Evolutionary conservation across 2,329 filamentous ascomycete genomes (phyloP).

Genomic region (Cladophialophora chaetospira): DNA sequence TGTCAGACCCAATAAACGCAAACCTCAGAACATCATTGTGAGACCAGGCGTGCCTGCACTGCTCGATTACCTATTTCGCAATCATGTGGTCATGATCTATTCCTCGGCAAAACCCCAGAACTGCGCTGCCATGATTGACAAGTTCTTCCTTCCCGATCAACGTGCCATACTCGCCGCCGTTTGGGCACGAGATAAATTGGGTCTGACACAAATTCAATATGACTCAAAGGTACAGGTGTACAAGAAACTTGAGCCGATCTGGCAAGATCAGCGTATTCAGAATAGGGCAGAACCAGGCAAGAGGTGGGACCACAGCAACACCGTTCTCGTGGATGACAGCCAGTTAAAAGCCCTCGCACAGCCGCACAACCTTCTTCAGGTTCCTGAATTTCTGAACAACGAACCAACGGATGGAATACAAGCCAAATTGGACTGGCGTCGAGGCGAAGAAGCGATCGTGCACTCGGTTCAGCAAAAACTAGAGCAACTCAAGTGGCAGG

Average conservation of each 20-base stretch:
- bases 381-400: conserved; percentile 70
- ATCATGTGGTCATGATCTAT: conserved; percentile 85
- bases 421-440: conserved; percentile 45
- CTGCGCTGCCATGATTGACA: conserved; percentile 66
- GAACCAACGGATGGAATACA: conserved; percentile 27
- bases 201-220: conserved; percentile 67
- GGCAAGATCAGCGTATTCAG: conserved; percentile 56
- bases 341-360: conserved; percentile 77
- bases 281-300: conserved; percentile 40
- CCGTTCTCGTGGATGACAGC: conserved; percentile 86
- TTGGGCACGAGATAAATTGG: conserved; percentile 79
- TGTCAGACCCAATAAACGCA: conserved; percentile 59
- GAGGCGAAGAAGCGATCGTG: conserved; percentile 47
- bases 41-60: conserved; percentile 72
- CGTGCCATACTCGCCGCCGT: conserved; percentile 62
- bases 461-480: conserved; percentile 56
- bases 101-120: conserved; percentile 79
- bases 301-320: conserved; percentile 79
- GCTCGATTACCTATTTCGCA: conserved; percentile 70
- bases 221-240: conserved; percentile 77
- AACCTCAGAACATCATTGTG: conserved; percentile 59
- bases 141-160: conserved; percentile 61
- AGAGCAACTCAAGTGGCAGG: conserved; percentile 52
- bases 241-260: conserved; percentile 76
- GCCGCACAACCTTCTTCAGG: conserved; percentile 76